Conservation (phyloP, 148 eudicot species). For the Selenicereus undatus region DNA sequence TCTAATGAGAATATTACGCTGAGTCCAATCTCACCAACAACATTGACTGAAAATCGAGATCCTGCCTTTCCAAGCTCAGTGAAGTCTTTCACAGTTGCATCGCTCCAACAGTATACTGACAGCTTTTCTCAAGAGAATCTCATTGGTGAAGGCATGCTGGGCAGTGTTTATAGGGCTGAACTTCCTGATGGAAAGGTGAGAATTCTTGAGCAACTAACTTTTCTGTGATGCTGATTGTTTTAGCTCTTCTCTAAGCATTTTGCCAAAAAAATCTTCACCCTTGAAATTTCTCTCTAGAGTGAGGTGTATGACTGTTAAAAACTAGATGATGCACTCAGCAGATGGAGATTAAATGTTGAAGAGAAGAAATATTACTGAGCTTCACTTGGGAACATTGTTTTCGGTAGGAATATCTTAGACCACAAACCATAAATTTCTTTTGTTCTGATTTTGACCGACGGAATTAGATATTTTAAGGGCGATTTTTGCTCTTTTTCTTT, state of each 20-base stretch:
- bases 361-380: neutral
- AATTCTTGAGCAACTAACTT: neutral
- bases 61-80: slow-evolving; percentile 42
- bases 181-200: slow-evolving; percentile 74
- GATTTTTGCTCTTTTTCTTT: neutral
- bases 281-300: neutral
- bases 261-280: neutral
- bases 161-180: slow-evolving; percentile 72
- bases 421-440: neutral
- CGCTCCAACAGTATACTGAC: slow-evolving; percentile 76
- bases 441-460: neutral
- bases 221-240: slow-evolving; percentile 5
- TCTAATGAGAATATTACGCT: slow-evolving; percentile 39
- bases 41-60: slow-evolving; percentile 19
- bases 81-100: slow-evolving; percentile 63
- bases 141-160: slow-evolving; percentile 73
- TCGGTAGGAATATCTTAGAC: neutral
- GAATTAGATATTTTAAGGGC: neutral
- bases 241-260: neutral
- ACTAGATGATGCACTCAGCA: neutral
- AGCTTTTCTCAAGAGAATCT: slow-evolving; percentile 93
- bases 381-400: neutral
- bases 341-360: neutral
- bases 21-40: slow-evolving; percentile 42
- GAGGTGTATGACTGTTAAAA: neutral